phyloP scores from a whole-genome alignment of 1,284 basidiomycete genomes.

The Cryptococcus neoformans region DNA sequence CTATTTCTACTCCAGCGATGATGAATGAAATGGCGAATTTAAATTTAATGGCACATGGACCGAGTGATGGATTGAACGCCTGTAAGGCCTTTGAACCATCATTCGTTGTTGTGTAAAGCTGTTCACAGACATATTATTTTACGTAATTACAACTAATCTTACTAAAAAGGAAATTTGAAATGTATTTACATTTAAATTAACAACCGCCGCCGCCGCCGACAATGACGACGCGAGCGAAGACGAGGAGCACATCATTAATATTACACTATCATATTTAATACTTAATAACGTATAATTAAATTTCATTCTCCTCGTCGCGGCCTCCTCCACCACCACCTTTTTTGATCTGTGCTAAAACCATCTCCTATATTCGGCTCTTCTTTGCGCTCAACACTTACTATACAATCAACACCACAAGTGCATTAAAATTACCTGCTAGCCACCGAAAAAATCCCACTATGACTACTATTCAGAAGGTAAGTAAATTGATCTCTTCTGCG shows the following conservation, averaged over 20 bases:
- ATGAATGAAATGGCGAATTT: not conserved
- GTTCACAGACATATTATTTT: no score
- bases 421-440: no score
- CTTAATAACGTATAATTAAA: no score
- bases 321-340: no score
- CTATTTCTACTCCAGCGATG: not conserved
- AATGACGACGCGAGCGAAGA: no score
- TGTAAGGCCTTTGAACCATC: not conserved
- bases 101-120: no score
- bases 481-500: not conserved
- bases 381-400: not conserved
- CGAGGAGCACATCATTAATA: no score
- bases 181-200: not conserved
- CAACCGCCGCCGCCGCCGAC: no score
- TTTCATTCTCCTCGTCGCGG: no score
- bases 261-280: no score
- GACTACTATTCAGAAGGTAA: constrained; percentile 50
- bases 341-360: no score
- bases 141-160: no score
- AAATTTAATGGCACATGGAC: not conserved
- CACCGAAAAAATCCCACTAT: constrained; percentile 12
- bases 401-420: not conserved
- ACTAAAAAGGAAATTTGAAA: not conserved
- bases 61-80: not conserved
- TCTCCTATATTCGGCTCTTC: not conserved